Evolutionary conservation across 768 basidiomycete species (phyloP).

Genomic region (Tephrocybe rancida): DNA sequence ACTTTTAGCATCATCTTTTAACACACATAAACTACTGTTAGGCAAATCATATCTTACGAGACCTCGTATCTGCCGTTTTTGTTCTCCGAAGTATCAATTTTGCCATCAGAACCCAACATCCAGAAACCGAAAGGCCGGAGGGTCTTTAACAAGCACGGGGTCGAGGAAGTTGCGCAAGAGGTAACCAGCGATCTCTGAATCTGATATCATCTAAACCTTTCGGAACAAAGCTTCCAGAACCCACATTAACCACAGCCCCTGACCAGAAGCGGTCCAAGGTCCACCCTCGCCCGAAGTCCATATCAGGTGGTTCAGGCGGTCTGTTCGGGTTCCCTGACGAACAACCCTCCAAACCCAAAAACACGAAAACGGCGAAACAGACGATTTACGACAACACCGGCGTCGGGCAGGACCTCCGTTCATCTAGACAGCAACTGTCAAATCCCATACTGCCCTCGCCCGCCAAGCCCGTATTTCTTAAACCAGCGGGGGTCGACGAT

Average conservation of each 20-base stretch:
- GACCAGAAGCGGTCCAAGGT: slow-evolving; percentile 13
- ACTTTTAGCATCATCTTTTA: neutral
- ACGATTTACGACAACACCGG: slow-evolving; percentile 47
- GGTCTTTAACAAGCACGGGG: slow-evolving; percentile 53
- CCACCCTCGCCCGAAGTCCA: slow-evolving; percentile 23
- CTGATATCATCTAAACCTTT: slow-evolving; percentile 21
- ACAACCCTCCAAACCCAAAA: slow-evolving; percentile 26
- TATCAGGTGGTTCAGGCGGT: slow-evolving; percentile 23
- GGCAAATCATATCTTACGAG: slow-evolving; percentile 49
- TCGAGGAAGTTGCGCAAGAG: slow-evolving; percentile 37
- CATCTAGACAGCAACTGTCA: slow-evolving; percentile 17
- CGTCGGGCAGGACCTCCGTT: slow-evolving; percentile 52
- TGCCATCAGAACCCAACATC: slow-evolving; percentile 18
- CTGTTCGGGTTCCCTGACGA: slow-evolving; percentile 25
- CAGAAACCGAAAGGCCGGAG: slow-evolving; percentile 50
- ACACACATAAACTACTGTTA: slow-evolving; percentile 5
- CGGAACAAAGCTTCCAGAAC: slow-evolving; percentile 17
- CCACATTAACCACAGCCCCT: slow-evolving; percentile 6
- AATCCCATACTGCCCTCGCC: neutral
- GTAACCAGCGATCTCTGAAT: slow-evolving; percentile 14
- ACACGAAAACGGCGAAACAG: slow-evolving; percentile 43
- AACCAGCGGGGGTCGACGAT: slow-evolving; percentile 60
- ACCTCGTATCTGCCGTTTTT: slow-evolving; percentile 69
- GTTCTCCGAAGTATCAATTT: slow-evolving; percentile 38
- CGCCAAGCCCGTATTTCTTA: slow-evolving; percentile 40